phyloP scores from a whole-genome alignment of 352 stramenopile genomes.

The Globisporangium okanoganense region DNA sequence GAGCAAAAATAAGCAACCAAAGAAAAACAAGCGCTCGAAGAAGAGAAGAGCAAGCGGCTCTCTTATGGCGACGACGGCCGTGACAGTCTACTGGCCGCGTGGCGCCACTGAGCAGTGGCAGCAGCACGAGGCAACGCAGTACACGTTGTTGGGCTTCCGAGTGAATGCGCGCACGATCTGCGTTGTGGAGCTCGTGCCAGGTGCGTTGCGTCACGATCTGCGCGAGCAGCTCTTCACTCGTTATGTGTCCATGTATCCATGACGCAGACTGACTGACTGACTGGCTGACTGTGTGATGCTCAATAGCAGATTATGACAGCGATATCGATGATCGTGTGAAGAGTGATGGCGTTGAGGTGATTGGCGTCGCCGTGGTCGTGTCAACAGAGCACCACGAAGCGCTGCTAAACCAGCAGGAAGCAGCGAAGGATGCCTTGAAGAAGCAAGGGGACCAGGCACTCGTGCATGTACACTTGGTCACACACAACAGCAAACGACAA shows the following conservation, averaged over 20 bases:
- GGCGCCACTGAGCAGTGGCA: not conserved
- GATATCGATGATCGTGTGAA: not conserved
- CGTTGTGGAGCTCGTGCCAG: constrained; percentile 23
- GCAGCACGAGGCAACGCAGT: not conserved
- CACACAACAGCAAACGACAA: not conserved
- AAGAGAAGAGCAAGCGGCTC: too few species aligned
- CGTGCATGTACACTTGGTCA: not conserved
- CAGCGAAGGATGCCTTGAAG: not conserved
- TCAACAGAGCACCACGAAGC: not conserved
- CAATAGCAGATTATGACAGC: not conserved
- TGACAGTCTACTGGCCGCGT: constrained; percentile 48
- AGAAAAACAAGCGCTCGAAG: too few species aligned
- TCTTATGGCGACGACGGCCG: constrained; percentile 10
- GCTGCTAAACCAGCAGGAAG: not conserved
- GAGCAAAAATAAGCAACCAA: too few species aligned
- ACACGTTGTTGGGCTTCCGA: constrained; percentile 17
- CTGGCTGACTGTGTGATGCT: not conserved
- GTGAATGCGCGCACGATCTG: constrained; percentile 22
- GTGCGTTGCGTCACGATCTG: not conserved
- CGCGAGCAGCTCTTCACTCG: not conserved
- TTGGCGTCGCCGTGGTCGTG: not conserved
- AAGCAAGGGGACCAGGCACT: not conserved
- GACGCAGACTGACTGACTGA: not conserved
- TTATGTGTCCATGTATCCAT: not conserved
- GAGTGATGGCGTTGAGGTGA: not conserved